Conservation (phyloP, 2,329 filamentous ascomycete genomes). For the Xylaria sp. region DNA sequence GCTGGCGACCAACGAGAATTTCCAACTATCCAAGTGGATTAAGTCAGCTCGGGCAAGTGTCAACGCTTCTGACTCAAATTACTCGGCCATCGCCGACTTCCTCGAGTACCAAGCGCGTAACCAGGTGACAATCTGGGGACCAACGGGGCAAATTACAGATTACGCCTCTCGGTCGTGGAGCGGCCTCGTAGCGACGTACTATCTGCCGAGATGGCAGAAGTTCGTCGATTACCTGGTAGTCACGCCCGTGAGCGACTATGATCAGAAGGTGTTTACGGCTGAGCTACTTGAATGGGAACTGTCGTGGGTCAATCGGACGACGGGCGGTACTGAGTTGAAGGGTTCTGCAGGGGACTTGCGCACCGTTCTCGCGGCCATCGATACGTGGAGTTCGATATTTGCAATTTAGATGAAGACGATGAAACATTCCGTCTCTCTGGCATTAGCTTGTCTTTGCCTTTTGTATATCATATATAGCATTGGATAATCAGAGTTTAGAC, state of each 20-base stretch:
- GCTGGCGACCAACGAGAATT: conserved; percentile 34
- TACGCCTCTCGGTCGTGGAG: conserved; percentile 38
- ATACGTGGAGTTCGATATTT: conserved; percentile 20
- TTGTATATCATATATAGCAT: neutral
- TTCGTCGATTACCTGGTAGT: conserved; percentile 37
- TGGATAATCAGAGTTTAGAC: neutral
- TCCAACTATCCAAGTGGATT: conserved; percentile 37
- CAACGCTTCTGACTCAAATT: conserved; percentile 25
- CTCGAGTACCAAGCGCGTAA: conserved; percentile 41
- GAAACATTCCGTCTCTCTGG: neutral
- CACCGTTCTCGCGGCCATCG: neutral
- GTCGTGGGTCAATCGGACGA: conserved; percentile 32
- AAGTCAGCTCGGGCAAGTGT: conserved; percentile 31
- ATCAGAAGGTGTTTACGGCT: conserved; percentile 29
- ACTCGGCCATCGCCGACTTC: conserved; percentile 30
- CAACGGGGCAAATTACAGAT: conserved; percentile 34
- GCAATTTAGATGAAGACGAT: neutral
- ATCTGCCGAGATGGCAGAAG: conserved; percentile 36
- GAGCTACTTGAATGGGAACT: conserved; percentile 35
- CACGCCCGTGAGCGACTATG: conserved; percentile 29
- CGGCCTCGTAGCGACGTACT: conserved; percentile 36
- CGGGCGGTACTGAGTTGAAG: conserved; percentile 8
- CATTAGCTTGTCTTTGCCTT: neutral
- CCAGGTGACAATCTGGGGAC: conserved; percentile 40
- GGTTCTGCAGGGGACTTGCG: conserved; percentile 4